Percentiles rank a stretch among this genome's conserved stretches.
These are phyloP conservation scores for Penicillium sp. DNA, from an alignment of 2,329 filamentous ascomycete genomes.

Conservation along the genomic window DNA sequence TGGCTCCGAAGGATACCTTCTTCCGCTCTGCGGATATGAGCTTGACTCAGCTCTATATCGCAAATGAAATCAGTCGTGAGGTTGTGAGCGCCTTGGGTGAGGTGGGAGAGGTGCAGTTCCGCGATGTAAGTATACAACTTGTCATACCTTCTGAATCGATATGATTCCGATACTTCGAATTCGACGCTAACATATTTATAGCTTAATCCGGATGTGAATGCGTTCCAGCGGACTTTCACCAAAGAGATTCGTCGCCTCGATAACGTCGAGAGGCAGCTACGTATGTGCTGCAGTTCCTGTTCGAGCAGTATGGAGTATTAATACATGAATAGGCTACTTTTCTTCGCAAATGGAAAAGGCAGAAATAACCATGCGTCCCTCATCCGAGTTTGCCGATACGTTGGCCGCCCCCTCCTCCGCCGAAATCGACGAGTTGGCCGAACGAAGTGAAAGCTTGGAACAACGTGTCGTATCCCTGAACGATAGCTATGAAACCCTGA, in stretches of 20 bases:
- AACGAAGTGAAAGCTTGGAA: constrained; percentile 88
- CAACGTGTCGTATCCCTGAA: constrained; percentile 87
- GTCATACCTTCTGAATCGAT: neutral
- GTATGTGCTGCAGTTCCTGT: constrained; percentile 55
- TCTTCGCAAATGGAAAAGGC: constrained; percentile 93
- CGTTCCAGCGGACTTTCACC: constrained; percentile 95
- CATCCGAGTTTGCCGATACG: constrained; percentile 84
- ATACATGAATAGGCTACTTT: constrained; percentile 68
- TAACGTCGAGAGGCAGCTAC: constrained; percentile 95
- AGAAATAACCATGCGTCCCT: constrained; percentile 76
- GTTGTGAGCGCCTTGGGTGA: constrained; percentile 95
- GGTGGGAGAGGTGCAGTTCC: constrained; percentile 92
- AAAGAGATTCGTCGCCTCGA: constrained; percentile 96
- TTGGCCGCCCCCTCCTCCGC: constrained; percentile 84
- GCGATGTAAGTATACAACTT: constrained; percentile 67
- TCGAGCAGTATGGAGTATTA: constrained; percentile 17
- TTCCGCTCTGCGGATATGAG: constrained; percentile 99
- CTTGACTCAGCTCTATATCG: constrained; percentile 98
- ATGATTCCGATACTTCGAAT: no score
- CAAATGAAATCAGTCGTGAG: constrained; percentile 97
- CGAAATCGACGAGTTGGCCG: constrained; percentile 93
- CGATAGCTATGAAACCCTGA: constrained; percentile 96
- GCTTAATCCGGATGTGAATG: constrained; percentile 89
- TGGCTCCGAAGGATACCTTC: constrained; percentile 79
- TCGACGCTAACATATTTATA: constrained; percentile 35